Evolutionary conservation across 257 asterid species (phyloP).

Genomic region (Buddleja alternifolia): DNA sequence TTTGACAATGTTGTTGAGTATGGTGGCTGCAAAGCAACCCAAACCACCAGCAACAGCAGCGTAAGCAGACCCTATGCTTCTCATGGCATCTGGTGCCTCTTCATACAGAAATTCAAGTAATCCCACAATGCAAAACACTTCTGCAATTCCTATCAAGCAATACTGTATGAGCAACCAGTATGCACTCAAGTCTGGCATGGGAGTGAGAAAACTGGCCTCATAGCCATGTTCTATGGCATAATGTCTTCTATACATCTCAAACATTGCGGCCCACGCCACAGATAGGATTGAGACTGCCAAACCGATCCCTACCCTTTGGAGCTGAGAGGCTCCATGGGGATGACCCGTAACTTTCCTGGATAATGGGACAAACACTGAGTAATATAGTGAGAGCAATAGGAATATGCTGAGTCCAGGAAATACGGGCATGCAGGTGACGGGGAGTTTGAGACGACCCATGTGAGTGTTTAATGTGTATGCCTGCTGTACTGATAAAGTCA

Average conservation of each 20-base stretch:
- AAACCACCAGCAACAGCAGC: slow-evolving; percentile 99
- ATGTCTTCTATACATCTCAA: slow-evolving; percentile 83
- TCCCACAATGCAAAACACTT: slow-evolving; percentile 92
- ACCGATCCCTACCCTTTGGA: slow-evolving; percentile 96
- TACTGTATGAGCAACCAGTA: slow-evolving; percentile 93
- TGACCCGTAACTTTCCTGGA: slow-evolving; percentile 87
- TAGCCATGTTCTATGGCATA: slow-evolving; percentile 77
- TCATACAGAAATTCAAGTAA: slow-evolving; percentile 87
- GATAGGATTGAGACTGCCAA: slow-evolving; percentile 81
- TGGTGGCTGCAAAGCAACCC: slow-evolving; percentile 93
- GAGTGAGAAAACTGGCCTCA: slow-evolving; percentile 74
- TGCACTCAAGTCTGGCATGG: slow-evolving; percentile 84
- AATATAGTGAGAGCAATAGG: slow-evolving; percentile 80
- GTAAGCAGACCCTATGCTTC: slow-evolving; percentile 94
- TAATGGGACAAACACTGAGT: slow-evolving; percentile 82
- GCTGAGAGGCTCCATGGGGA: slow-evolving; percentile 98
- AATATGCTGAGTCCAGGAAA: slow-evolving; percentile 96
- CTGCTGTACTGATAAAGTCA: slow-evolving; percentile 94
- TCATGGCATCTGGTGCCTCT: slow-evolving; percentile 99
- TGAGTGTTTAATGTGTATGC: slow-evolving; percentile 91
- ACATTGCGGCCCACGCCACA: slow-evolving; percentile 81
- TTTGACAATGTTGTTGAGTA: slow-evolving; percentile 78
- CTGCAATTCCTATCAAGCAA: slow-evolving; percentile 96
- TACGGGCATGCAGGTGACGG: slow-evolving; percentile 98
- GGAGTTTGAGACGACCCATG: slow-evolving; percentile 85